Conservation (phyloP, 495 filamentous ascomycete genomes). For the Aspergillus incahuasiensis region DNA sequence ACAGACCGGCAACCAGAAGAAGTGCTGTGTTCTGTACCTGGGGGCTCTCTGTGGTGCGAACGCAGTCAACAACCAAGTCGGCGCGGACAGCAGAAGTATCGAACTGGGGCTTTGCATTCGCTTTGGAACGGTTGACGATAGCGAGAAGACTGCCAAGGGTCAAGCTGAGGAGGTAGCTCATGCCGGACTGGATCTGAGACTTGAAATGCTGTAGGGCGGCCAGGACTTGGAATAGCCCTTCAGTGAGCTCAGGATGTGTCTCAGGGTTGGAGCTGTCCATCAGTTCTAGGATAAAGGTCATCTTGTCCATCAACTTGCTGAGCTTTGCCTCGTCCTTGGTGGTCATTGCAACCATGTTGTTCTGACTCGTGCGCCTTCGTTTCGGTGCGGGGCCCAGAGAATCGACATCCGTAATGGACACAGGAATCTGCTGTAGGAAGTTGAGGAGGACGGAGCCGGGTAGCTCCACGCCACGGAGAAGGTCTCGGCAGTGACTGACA, state of each 20-base stretch:
- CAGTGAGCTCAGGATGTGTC: slow-evolving; percentile 66
- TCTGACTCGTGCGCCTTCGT: slow-evolving; percentile 68
- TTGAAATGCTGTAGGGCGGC: slow-evolving; percentile 80
- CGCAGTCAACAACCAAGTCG: slow-evolving; percentile 85
- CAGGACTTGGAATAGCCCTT: slow-evolving; percentile 72
- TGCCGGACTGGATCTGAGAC: slow-evolving; percentile 62
- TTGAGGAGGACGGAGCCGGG: slow-evolving; percentile 63
- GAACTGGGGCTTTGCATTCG: slow-evolving; percentile 54
- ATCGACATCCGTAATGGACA: slow-evolving; percentile 54
- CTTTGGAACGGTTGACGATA: slow-evolving; percentile 72
- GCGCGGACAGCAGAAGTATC: slow-evolving; percentile 72
- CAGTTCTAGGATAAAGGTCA: slow-evolving; percentile 84
- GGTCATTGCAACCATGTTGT: slow-evolving; percentile 46
- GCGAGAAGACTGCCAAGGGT: slow-evolving; percentile 69
- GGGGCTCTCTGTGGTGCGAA: slow-evolving; percentile 80
- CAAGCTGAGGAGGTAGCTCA: slow-evolving; percentile 81
- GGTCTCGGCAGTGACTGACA: slow-evolving; percentile 56
- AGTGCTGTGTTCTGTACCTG: slow-evolving; percentile 89
- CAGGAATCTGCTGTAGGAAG: slow-evolving; percentile 66
- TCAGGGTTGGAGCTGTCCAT: slow-evolving; percentile 72
- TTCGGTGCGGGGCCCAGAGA: slow-evolving; percentile 64
- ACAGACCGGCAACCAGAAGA: slow-evolving; percentile 78
- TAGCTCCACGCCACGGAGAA: slow-evolving; percentile 62
- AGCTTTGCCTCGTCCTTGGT: slow-evolving; percentile 50
- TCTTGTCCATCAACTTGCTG: slow-evolving; percentile 58